Conservation (phyloP, 2,329 filamentous ascomycete species). For the Ophiostoma piceae region DNA sequence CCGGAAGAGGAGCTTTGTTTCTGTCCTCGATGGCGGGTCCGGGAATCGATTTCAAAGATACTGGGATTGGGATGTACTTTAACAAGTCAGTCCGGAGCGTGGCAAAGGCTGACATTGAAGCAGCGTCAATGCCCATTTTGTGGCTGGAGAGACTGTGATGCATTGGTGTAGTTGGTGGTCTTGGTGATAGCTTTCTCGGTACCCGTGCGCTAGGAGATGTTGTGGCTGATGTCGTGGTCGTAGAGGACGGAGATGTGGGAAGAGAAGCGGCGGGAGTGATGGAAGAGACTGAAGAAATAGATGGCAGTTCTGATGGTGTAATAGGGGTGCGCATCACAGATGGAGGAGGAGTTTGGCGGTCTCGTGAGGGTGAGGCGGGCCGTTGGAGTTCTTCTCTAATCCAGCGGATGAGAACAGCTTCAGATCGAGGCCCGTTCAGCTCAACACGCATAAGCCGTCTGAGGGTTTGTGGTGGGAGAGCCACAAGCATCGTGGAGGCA, state of each 20-base stretch:
- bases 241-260: background rate
- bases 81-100: slow-evolving; percentile 28
- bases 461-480: slow-evolving; percentile 40
- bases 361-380: background rate
- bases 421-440: slow-evolving; percentile 41
- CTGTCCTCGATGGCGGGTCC: background rate
- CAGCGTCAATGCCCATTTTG: background rate
- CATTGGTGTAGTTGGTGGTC: background rate
- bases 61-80: slow-evolving; percentile 38
- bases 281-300: background rate
- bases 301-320: background rate
- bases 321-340: background rate
- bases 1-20: background rate
- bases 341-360: background rate
- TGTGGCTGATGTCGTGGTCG: background rate
- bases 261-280: background rate
- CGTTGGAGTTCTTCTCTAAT: slow-evolving; percentile 31
- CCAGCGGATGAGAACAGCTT: slow-evolving; percentile 45
- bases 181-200: background rate
- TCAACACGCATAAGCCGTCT: slow-evolving; percentile 46
- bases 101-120: background rate
- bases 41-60: slow-evolving; percentile 35
- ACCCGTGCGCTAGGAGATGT: background rate
- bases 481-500: slow-evolving; percentile 39
- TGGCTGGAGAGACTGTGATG: background rate